Evolutionary conservation across 345 rosid genomes (phyloP).

Genomic region (Syzygium aromaticum): DNA sequence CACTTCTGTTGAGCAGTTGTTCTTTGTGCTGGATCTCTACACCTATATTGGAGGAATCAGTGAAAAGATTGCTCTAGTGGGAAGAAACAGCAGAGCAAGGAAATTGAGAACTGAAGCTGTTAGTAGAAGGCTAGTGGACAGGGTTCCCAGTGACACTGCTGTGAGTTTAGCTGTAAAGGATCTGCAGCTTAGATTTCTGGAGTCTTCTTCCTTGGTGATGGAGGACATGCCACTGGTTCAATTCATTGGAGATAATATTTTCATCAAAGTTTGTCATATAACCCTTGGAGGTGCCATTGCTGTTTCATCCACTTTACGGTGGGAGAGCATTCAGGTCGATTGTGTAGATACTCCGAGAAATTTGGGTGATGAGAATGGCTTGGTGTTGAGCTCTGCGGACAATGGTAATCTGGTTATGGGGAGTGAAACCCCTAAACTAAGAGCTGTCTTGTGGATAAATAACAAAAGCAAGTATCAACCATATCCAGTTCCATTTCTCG

Average conservation of each 20-base stretch:
- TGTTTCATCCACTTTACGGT: constrained; percentile 63
- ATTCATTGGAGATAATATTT: constrained; percentile 72
- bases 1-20: constrained; percentile 94
- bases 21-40: constrained; percentile 83
- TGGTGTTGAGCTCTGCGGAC: constrained; percentile 6
- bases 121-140: constrained; percentile 60
- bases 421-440: constrained; percentile 41
- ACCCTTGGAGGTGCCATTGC: constrained; percentile 97
- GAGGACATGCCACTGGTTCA: constrained; percentile 83
- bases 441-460: constrained; percentile 88
- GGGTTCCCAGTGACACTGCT: constrained; percentile 95
- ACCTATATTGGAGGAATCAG: constrained; percentile 69
- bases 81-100: constrained; percentile 44
- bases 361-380: constrained; percentile 24
- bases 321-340: constrained; percentile 80
- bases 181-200: constrained; percentile 81
- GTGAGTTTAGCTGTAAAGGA: constrained; percentile 59
- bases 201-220: constrained; percentile 45
- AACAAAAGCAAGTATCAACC: constrained; percentile 34
- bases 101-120: constrained; percentile 20
- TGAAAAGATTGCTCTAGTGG: constrained; percentile 67
- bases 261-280: constrained; percentile 76
- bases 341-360: constrained; percentile 73
- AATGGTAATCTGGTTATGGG: constrained; percentile 29
- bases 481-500: constrained; percentile 55